Evolutionary conservation across 2,329 filamentous ascomycete species (phyloP).

Genomic region (Passalora sequoiae): DNA sequence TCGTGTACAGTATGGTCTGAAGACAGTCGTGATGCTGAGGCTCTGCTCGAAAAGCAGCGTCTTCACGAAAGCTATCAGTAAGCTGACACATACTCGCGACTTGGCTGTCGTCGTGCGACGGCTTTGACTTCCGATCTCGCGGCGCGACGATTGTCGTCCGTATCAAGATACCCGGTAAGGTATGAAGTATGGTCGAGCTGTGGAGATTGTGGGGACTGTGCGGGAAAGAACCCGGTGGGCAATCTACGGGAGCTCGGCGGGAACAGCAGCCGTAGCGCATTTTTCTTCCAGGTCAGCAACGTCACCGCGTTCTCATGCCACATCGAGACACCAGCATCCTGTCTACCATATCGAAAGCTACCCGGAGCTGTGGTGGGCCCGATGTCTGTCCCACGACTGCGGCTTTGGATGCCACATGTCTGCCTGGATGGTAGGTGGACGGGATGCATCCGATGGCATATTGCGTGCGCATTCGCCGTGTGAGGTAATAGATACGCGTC

Average conservation of each 20-base stretch:
- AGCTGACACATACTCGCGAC: not conserved
- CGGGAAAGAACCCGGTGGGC: too few species aligned
- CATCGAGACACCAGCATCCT: not conserved
- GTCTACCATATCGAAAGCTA: not conserved
- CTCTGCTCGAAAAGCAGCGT: too few species aligned
- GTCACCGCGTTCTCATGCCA: not conserved
- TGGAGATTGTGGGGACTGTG: not conserved
- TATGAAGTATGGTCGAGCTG: not conserved
- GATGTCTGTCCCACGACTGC: not conserved
- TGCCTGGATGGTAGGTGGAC: not conserved
- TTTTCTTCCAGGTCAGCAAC: not conserved
- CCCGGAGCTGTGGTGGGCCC: constrained; percentile 1
- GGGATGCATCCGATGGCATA: not conserved
- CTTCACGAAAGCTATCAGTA: too few species aligned
- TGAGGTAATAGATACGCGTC: not conserved
- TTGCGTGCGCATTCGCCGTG: not conserved
- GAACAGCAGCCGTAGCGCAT: not conserved
- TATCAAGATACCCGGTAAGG: not conserved
- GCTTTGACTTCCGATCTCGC: not conserved
- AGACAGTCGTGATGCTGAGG: not conserved
- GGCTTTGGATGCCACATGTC: not conserved
- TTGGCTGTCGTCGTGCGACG: not conserved
- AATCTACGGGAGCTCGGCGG: too few species aligned
- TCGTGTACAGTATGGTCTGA: not conserved
- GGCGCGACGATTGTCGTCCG: too few species aligned